Percentiles rank a stretch among this genome's conserved stretches.
Conservation (phyloP, 257 asterid genomes). For the Capsicum baccatum region DNA sequence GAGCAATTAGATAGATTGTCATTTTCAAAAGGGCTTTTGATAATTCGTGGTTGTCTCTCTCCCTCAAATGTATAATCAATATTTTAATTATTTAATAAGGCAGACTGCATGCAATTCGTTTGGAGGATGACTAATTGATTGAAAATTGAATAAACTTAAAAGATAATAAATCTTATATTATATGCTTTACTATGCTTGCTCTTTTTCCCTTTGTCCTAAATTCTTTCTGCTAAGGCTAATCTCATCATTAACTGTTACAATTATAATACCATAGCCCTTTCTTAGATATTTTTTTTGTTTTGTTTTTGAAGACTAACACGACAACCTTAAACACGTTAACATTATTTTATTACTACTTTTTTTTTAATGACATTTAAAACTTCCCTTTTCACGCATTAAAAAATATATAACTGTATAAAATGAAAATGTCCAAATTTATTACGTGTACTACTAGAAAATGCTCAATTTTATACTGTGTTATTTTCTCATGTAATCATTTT, state of each 20-base stretch:
- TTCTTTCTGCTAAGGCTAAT: not conserved
- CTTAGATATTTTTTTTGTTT: not conserved
- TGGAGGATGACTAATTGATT: not conserved
- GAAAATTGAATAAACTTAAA: not conserved
- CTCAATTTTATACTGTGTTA: not conserved
- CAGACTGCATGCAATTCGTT: not conserved
- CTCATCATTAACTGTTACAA: not conserved
- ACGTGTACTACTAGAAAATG: not conserved
- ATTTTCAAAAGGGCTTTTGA: not conserved
- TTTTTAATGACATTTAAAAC: not conserved
- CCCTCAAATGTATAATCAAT: not conserved
- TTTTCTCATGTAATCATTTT: not conserved
- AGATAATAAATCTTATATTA: not conserved
- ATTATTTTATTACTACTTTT: not conserved
- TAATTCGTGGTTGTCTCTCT: not conserved
- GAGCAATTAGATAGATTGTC: conserved; percentile 12
- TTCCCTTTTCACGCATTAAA: not conserved
- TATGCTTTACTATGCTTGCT: not conserved
- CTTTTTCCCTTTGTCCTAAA: not conserved
- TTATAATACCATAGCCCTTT: not conserved
- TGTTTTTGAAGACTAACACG: not conserved
- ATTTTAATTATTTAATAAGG: not conserved
- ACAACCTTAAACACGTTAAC: not conserved
- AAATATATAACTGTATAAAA: not conserved
- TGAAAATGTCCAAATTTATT: not conserved